phyloP scores from a whole-genome alignment of 139 green algal species.

The Asterochloris erici region DNA sequence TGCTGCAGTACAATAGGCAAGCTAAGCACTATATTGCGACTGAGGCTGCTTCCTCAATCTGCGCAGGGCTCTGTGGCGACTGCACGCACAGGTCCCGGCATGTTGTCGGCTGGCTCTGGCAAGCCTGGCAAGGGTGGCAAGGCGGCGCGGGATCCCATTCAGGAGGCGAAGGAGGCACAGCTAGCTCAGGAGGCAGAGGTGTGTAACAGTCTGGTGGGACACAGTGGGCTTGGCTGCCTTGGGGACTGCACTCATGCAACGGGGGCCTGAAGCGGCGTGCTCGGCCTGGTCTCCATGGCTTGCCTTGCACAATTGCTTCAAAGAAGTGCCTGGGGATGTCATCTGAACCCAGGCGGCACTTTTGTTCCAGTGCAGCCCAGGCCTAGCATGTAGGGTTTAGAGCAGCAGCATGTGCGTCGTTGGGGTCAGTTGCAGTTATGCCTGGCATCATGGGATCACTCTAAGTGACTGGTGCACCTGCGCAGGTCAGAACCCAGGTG shows the following conservation, averaged over 20 bases:
- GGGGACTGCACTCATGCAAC: not conserved
- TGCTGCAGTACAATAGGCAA: too few species aligned
- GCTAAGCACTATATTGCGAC: too few species aligned
- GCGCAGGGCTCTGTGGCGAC: too few species aligned
- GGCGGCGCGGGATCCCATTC: slow-evolving; percentile 53
- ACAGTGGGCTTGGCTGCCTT: not conserved
- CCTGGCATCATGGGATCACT: not conserved
- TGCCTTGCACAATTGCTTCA: not conserved
- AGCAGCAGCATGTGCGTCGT: not conserved
- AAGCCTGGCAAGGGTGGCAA: not conserved
- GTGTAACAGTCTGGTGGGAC: too few species aligned
- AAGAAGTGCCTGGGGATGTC: not conserved
- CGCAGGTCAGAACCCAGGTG: slow-evolving; percentile 55
- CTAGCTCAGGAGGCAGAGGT: slow-evolving; percentile 64
- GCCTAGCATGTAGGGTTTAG: not conserved
- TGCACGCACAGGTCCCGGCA: not conserved
- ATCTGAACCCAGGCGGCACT: not conserved
- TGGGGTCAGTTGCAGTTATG: not conserved
- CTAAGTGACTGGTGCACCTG: not conserved
- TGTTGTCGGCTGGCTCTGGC: not conserved
- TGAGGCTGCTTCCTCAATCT: too few species aligned
- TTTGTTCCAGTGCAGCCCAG: too few species aligned
- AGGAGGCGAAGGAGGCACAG: slow-evolving; percentile 48
- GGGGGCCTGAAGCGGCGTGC: not conserved
- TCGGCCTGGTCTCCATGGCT: not conserved